A percentile compares a stretch with the other conserved stretches of the same genome.
These are phyloP conservation scores for Sequoiadendron giganteum DNA, from an alignment of 75 land plant genomes.

Conservation along the genomic window DNA sequence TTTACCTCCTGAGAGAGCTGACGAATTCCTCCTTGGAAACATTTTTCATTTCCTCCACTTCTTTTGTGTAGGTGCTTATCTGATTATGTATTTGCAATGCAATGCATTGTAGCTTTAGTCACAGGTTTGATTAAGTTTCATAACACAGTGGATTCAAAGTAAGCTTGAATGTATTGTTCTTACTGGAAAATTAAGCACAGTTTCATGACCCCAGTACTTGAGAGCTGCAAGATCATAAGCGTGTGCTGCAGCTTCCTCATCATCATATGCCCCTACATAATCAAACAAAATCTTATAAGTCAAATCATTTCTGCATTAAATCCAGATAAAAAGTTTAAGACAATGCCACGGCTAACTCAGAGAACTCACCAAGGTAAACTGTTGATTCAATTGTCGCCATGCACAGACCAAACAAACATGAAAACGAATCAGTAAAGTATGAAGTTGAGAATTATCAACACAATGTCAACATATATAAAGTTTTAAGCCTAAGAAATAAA, in stretches of 20 bases:
- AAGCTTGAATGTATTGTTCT: constrained; percentile 1
- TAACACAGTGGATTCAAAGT: not conserved
- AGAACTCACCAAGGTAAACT: constrained; percentile 29
- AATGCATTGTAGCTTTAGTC: not conserved
- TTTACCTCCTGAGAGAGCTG: constrained; percentile 64
- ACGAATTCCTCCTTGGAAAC: constrained; percentile 78
- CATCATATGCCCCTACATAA: constrained; percentile 50
- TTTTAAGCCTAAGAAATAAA: not conserved
- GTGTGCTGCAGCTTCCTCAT: constrained; percentile 57
- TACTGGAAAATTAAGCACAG: constrained; percentile 51
- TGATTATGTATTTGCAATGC: not conserved
- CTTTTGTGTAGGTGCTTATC: constrained; percentile 35
- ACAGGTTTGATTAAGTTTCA: not conserved
- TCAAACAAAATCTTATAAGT: not conserved
- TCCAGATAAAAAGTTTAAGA: not conserved
- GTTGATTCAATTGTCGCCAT: not conserved
- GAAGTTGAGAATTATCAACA: not conserved
- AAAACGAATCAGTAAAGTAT: not conserved
- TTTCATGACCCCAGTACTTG: constrained; percentile 57
- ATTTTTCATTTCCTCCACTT: constrained; percentile 71
- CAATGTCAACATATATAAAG: not conserved
- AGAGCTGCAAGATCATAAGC: constrained; percentile 66
- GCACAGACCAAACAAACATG: not conserved
- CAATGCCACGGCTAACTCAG: not conserved
- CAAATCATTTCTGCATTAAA: not conserved